Percentiles rank a stretch among this genome's conserved stretches.
phyloP scores from a whole-genome alignment of 2,329 filamentous ascomycete species.

The Xylaria sp. region DNA sequence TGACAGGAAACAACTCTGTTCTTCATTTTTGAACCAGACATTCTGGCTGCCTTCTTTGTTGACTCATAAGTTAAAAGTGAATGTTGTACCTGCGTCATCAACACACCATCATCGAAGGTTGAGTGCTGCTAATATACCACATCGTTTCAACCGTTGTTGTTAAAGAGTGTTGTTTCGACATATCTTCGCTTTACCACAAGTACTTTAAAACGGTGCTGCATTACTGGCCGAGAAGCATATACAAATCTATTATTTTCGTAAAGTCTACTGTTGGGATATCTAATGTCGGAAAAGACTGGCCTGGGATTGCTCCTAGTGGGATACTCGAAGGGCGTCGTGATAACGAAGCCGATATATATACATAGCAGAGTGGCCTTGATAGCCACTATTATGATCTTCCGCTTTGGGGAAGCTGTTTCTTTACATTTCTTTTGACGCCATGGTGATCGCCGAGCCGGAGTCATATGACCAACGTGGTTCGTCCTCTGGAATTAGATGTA shows the following conservation, averaged over 20 bases:
- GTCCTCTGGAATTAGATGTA: not conserved
- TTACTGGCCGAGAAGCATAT: not conserved
- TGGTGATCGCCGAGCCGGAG: not conserved
- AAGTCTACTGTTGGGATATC: conserved; percentile 31
- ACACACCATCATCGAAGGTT: not conserved
- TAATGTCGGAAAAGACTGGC: conserved; percentile 28
- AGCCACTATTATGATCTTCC: conserved; percentile 22
- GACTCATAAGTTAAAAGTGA: not conserved
- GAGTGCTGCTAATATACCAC: not conserved
- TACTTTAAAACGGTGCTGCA: not conserved
- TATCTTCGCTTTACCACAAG: not conserved
- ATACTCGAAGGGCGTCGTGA: conserved; percentile 19
- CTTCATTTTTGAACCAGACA: not conserved
- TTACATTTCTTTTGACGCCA: conserved; percentile 1
- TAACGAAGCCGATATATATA: conserved; percentile 26
- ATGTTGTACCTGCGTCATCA: not conserved
- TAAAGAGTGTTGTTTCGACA: no score
- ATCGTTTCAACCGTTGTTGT: no score
- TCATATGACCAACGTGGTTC: not conserved
- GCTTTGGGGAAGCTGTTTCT: not conserved
- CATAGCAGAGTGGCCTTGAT: conserved; percentile 18
- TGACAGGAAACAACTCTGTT: not conserved
- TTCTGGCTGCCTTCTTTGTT: not conserved
- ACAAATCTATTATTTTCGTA: conserved; percentile 31
- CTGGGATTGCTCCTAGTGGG: conserved; percentile 24